Evolutionary conservation across 2,329 filamentous ascomycete species (phyloP), one percentile per base, ranked within the genome.

Genomic region (Fusarium pseudonygamai): DNA sequence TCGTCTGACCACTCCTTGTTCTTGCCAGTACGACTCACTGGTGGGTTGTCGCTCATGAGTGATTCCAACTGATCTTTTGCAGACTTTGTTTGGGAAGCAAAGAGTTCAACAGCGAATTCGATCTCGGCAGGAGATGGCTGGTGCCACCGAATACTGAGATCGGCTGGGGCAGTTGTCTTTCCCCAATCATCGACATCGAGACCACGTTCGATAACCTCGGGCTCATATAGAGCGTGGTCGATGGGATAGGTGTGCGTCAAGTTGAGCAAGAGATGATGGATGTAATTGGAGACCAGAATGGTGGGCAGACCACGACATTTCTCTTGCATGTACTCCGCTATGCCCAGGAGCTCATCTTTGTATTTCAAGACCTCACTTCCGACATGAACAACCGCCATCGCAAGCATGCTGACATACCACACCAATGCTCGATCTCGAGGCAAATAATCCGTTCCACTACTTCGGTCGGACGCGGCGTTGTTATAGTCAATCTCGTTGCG

Each of bases 1-100:
- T 99, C 97, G 80, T 99, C 96, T 1, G 96, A 98, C 96, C 96
- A 99, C 78, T 98, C 96, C 82, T 98, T 99, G 76, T 97, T 97
- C 80, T 96, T 97, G 42, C 96, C 96, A 75, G 95, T 96, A 64
- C 96, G 90, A 81, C 95, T 97, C 60, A 98, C 92, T 6, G 91
- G 92, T 3, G 95, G 92, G 40, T 92, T 89, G 50, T 94, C 91
- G 70, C 93, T 92, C 79, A 94, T 97, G n/a, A 99, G 87, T 13
- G 92, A 89, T 71, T 90, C 89, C 18, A 99, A 84, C 69, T 94
- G 91, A 65, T 91, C 86, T 68, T 96, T 88, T 5, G 96, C 95
- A 45, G 90, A 91, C 64, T 90, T 90, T 11, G 93, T 92, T 81
- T 98, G 95, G 3, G 92, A 92, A 74, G 95, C 91, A 77, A 98